Evolutionary conservation across 1,284 basidiomycete genomes (phyloP).

Genomic region (Papiliotrema nemorosa): DNA sequence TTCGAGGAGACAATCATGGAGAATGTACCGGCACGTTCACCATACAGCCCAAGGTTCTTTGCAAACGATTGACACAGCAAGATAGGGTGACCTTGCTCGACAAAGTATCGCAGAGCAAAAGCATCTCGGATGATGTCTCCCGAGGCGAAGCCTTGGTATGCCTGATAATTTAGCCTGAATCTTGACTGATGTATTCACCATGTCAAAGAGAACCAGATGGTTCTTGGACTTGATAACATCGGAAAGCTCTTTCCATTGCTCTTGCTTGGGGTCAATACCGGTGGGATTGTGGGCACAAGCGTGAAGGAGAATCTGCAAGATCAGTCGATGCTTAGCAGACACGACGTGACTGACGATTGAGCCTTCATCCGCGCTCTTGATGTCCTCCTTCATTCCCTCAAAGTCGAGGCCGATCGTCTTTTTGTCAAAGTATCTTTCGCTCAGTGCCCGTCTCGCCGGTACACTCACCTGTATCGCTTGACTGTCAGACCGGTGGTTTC

Average conservation of each 20-base stretch:
- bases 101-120: constrained; percentile 94
- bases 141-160: constrained; percentile 93
- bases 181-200: constrained; percentile 54
- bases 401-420: constrained; percentile 87
- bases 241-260: constrained; percentile 91
- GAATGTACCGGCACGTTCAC: constrained; percentile 92
- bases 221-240: constrained; percentile 67
- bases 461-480: constrained; percentile 61
- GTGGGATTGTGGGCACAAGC: constrained; percentile 87
- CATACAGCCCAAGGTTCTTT: constrained; percentile 99
- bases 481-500: constrained; percentile 89
- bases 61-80: constrained; percentile 92
- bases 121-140: constrained; percentile 85
- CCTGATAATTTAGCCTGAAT: constrained; percentile 54
- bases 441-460: neutral
- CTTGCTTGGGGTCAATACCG: constrained; percentile 89
- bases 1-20: constrained; percentile 69
- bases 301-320: constrained; percentile 52
- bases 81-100: constrained; percentile 78
- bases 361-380: constrained; percentile 55
- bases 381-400: constrained; percentile 80
- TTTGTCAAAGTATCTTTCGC: constrained; percentile 7
- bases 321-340: neutral
- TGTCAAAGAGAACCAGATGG: constrained; percentile 59
- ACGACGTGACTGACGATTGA: constrained; percentile 16